Evolutionary conservation across 768 basidiomycete genomes (phyloP).

Genomic region (Chalciporus piperatus): DNA sequence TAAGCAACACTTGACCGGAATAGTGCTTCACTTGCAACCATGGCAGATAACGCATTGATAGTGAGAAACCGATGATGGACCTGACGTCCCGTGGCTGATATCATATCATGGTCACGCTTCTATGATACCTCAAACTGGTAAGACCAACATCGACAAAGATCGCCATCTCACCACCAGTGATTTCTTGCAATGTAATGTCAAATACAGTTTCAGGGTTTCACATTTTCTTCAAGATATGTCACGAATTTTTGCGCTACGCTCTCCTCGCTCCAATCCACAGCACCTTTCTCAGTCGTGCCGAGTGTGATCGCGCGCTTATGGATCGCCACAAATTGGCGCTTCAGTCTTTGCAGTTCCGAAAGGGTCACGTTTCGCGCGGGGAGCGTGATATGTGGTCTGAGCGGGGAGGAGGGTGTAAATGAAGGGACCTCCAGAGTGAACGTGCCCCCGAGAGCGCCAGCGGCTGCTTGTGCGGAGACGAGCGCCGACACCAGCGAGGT

Average conservation of each 20-base stretch:
- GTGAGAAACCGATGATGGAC: too few relatives aligned
- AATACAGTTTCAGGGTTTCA: conserved; percentile 39
- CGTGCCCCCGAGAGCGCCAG: conserved; percentile 46
- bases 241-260: conserved; percentile 70
- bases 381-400: conserved; percentile 53
- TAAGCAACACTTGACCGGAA: too few relatives aligned
- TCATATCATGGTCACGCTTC: too few relatives aligned
- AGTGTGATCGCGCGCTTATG: conserved; percentile 89
- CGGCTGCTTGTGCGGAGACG: conserved; percentile 57
- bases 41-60: too few relatives aligned
- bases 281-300: conserved; percentile 74
- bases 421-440: conserved; percentile 32
- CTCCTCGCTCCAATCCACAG: conserved; percentile 73
- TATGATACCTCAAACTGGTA: too few relatives aligned
- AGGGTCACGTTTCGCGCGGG: conserved; percentile 74
- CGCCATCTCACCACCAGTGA: too few relatives aligned
- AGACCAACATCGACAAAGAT: too few relatives aligned
- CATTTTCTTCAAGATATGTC: conserved; percentile 67
- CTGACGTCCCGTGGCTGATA: too few relatives aligned
- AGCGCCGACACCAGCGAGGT: conserved; percentile 69
- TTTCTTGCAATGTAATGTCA: too few relatives aligned
- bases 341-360: conserved; percentile 83
- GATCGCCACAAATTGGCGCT: conserved; percentile 86
- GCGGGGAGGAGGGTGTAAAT: conserved; percentile 33
- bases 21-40: too few relatives aligned